These are phyloP conservation scores for Amanita pseudoporphyria DNA, from an alignment of 768 basidiomycete species.

Conservation along the genomic window DNA sequence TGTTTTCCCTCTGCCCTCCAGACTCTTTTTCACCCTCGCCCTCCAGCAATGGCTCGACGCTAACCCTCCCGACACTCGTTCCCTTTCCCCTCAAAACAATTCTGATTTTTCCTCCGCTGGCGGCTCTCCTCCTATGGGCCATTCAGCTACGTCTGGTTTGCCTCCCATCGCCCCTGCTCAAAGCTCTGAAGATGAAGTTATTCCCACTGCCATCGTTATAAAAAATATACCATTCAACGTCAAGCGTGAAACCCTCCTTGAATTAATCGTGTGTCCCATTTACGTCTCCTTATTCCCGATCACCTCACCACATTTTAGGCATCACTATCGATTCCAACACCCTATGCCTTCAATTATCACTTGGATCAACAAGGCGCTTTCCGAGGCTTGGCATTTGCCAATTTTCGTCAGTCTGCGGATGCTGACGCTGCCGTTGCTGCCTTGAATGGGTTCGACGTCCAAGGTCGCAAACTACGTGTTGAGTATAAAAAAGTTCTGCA, in stretches of 20 bases:
- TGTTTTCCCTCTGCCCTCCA: conserved; percentile 22
- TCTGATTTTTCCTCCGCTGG: conserved; percentile 85
- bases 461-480: conserved; percentile 93
- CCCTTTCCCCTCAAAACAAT: conserved; percentile 79
- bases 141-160: conserved; percentile 35
- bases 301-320: conserved; percentile 37
- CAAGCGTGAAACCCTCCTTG: conserved; percentile 90
- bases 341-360: conserved; percentile 99
- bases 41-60: conserved; percentile 82
- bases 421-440: conserved; percentile 95
- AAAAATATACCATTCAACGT: conserved; percentile 99
- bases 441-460: conserved; percentile 91
- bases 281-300: conserved; percentile 6
- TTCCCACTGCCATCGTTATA: conserved; percentile 98
- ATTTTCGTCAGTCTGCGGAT: conserved; percentile 85
- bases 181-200: conserved; percentile 78
- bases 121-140: conserved; percentile 62
- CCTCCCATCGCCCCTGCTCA: conserved; percentile 41
- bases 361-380: conserved; percentile 94
- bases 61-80: conserved; percentile 57
- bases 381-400: conserved; percentile 96
- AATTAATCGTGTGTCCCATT: conserved; percentile 75
- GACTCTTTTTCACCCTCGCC: conserved; percentile 14
- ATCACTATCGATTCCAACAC: conserved; percentile 88
- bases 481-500: conserved; percentile 99